phyloP scores from a whole-genome alignment of 108 stramenopile genomes.

The Stephanodiscus triporus region DNA sequence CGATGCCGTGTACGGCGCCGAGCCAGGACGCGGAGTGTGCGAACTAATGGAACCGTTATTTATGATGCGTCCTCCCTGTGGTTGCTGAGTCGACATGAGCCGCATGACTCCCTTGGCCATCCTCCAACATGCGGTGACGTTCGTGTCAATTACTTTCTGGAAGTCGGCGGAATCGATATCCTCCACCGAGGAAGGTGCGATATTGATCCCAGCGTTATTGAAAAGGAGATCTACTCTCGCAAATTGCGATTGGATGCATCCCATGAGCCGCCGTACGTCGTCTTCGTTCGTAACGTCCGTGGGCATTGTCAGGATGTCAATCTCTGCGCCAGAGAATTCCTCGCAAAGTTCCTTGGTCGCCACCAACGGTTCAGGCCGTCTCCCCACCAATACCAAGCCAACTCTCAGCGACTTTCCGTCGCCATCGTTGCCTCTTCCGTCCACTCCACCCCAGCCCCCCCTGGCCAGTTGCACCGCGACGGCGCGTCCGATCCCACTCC shows the following conservation, averaged over 20 bases:
- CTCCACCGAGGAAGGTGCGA: slow-evolving; percentile 52
- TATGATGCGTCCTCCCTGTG: slow-evolving; percentile 70
- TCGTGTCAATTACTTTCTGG: slow-evolving; percentile 62
- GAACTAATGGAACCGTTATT: slow-evolving; percentile 83
- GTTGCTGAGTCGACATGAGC: slow-evolving; percentile 54
- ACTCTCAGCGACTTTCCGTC: slow-evolving; percentile 33
- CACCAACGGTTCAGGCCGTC: slow-evolving; percentile 50
- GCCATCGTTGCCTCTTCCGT: slow-evolving; percentile 29
- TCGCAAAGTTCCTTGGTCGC: slow-evolving; percentile 47
- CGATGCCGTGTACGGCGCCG: slow-evolving; percentile 77
- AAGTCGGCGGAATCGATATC: slow-evolving; percentile 53
- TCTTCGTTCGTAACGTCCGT: slow-evolving; percentile 66
- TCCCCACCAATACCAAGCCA: slow-evolving; percentile 62
- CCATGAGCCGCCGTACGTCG: slow-evolving; percentile 58
- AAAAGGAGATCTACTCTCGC: slow-evolving; percentile 66
- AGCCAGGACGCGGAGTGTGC: slow-evolving; percentile 65
- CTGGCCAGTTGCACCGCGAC: slow-evolving; percentile 54
- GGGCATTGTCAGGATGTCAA: slow-evolving; percentile 32
- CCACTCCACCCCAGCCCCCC: slow-evolving; percentile 49
- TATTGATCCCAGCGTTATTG: slow-evolving; percentile 83
- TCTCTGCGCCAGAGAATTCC: slow-evolving; percentile 9
- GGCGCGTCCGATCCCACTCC: slow-evolving; percentile 76
- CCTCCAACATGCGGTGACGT: slow-evolving; percentile 73
- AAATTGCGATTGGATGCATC: slow-evolving; percentile 16
- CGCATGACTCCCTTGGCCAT: slow-evolving; percentile 73